These are phyloP conservation scores for Arabidopsis arenosa DNA, from an alignment of 345 rosid species.

Conservation along the genomic window DNA sequence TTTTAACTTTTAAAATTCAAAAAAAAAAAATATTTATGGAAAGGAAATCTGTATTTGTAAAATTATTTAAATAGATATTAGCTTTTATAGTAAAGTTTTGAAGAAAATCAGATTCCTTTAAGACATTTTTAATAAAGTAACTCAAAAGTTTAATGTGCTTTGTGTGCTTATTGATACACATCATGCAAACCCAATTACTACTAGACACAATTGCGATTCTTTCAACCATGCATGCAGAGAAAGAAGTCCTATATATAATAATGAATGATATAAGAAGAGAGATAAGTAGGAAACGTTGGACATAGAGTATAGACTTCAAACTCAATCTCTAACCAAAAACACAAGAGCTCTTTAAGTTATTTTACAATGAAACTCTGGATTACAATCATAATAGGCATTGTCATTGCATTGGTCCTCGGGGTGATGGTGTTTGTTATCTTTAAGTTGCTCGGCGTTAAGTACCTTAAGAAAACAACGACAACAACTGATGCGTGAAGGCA, in stretches of 20 bases:
- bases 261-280: too few species aligned
- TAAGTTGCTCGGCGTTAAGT: background rate
- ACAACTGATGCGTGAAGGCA: background rate
- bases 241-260: too few species aligned
- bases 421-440: background rate
- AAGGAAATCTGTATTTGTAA: background rate
- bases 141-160: background rate
- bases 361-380: background rate
- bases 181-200: background rate
- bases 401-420: background rate
- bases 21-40: background rate
- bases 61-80: background rate
- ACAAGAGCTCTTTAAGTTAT: background rate
- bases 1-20: too few species aligned
- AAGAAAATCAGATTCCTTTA: background rate
- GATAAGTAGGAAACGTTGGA: background rate
- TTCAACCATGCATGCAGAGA: background rate
- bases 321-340: background rate
- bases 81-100: background rate
- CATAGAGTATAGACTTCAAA: background rate
- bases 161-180: conserved; percentile 1
- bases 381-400: background rate
- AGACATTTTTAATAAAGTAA: background rate
- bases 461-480: background rate
- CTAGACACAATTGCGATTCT: background rate